Percentiles rank a stretch among this genome's conserved stretches.
Evolutionary conservation across 768 basidiomycete genomes (phyloP).

Genomic region (Mycena sanguinolenta): DNA sequence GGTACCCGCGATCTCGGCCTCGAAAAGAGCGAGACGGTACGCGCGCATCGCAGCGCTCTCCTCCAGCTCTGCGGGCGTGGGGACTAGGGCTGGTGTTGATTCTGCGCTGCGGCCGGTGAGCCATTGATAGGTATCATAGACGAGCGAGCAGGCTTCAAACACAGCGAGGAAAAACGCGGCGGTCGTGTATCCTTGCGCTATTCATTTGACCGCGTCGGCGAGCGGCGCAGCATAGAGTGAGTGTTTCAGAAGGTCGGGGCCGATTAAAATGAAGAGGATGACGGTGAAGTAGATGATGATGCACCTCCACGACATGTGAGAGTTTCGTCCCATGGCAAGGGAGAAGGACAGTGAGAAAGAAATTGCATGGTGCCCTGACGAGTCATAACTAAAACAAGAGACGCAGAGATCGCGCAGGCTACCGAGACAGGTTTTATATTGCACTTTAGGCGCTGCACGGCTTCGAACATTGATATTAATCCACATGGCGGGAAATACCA

Average conservation of each 20-base stretch:
- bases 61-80: conserved; percentile 17
- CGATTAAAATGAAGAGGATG: not conserved
- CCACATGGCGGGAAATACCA: not conserved
- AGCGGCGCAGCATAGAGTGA: not conserved
- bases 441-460: not conserved
- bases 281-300: not conserved
- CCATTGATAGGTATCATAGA: not conserved
- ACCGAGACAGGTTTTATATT: no score
- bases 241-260: not conserved
- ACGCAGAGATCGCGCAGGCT: no score
- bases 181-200: not conserved
- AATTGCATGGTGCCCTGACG: not conserved
- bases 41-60: not conserved
- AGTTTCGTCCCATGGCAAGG: not conserved
- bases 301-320: not conserved
- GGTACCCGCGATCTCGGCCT: conserved; percentile 1
- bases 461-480: not conserved
- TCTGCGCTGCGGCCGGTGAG: not conserved
- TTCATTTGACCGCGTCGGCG: not conserved
- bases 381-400: not conserved
- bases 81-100: not conserved
- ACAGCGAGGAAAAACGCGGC: conserved; percentile 7
- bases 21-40: not conserved
- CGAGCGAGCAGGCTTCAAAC: not conserved
- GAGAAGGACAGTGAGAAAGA: not conserved